A percentile compares a stretch with the other conserved stretches of the same genome.
These are phyloP conservation scores for Phytopythium chamaehyphon DNA, from an alignment of 352 stramenopile genomes.

Conservation along the genomic window DNA sequence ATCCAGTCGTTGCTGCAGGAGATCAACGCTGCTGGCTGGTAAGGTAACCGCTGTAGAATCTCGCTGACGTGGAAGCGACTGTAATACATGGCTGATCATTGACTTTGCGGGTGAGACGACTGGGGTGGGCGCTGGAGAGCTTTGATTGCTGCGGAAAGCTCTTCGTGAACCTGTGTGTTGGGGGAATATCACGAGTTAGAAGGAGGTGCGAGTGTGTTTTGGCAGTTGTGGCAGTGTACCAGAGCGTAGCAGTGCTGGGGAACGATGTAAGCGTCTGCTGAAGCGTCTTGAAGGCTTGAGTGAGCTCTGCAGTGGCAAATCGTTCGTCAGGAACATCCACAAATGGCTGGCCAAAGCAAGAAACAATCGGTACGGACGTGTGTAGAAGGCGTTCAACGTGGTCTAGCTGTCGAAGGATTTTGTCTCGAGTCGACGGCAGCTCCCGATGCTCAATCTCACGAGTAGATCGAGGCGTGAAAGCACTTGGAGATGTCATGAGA, in stretches of 20 bases:
- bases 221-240: not conserved
- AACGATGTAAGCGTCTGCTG: not conserved
- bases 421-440: not conserved
- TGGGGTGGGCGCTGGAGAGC: not conserved
- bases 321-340: not conserved
- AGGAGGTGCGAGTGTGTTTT: not conserved
- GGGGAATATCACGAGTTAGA: not conserved
- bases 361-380: conserved; percentile 5
- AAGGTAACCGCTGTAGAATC: conserved; percentile 6
- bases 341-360: too few species aligned
- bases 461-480: not conserved
- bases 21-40: conserved; percentile 46
- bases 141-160: conserved; percentile 2
- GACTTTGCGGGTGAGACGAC: not conserved
- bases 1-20: conserved; percentile 68
- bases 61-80: not conserved
- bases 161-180: not conserved
- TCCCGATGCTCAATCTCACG: not conserved
- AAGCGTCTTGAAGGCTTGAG: not conserved
- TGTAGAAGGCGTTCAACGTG: conserved; percentile 6
- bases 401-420: conserved; percentile 5
- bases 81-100: not conserved
- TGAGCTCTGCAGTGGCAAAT: conserved; percentile 2
- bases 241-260: conserved; percentile 4
- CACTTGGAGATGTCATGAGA: too few species aligned